Conservation (phyloP, 1,139 yeast species). For the Protomyces gravidus region DNA sequence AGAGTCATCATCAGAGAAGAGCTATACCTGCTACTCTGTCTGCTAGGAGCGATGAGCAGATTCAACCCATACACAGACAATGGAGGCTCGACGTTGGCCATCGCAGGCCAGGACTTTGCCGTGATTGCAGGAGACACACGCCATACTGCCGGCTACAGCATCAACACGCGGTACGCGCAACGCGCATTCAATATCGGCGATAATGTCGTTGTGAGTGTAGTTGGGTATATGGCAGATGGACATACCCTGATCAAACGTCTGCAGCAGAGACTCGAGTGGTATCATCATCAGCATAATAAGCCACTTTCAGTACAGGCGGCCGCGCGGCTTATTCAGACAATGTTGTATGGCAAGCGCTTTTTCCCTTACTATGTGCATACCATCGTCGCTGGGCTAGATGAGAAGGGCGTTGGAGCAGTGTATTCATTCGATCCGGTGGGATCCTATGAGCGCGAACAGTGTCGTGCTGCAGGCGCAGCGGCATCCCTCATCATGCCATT, state of each 20-base stretch:
- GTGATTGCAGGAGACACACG: conserved; percentile 97
- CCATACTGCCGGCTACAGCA: conserved; percentile 88
- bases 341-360: conserved; percentile 85
- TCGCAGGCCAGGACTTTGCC: conserved; percentile 96
- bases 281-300: conserved; percentile 76
- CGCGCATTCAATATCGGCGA: conserved; percentile 89
- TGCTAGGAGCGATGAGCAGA: conserved; percentile 25
- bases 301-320: conserved; percentile 65
- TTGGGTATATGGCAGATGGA: conserved; percentile 96
- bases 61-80: conserved; percentile 46
- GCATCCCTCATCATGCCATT: conserved; percentile 95
- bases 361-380: conserved; percentile 97
- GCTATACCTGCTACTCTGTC: too few relatives aligned
- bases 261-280: conserved; percentile 70
- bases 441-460: conserved; percentile 92
- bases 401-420: conserved; percentile 73
- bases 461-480: conserved; percentile 98
- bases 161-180: conserved; percentile 88
- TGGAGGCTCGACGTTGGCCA: conserved; percentile 96
- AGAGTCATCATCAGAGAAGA: too few relatives aligned
- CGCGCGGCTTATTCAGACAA: conserved; percentile 86
- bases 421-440: conserved; percentile 98
- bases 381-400: conserved; percentile 89
- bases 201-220: conserved; percentile 79
- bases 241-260: conserved; percentile 75